A percentile compares a stretch with the other conserved stretches of the same genome.
phyloP scores from a whole-genome alignment of 108 stramenopile species.

The Nannochloropsis gaditana region DNA sequence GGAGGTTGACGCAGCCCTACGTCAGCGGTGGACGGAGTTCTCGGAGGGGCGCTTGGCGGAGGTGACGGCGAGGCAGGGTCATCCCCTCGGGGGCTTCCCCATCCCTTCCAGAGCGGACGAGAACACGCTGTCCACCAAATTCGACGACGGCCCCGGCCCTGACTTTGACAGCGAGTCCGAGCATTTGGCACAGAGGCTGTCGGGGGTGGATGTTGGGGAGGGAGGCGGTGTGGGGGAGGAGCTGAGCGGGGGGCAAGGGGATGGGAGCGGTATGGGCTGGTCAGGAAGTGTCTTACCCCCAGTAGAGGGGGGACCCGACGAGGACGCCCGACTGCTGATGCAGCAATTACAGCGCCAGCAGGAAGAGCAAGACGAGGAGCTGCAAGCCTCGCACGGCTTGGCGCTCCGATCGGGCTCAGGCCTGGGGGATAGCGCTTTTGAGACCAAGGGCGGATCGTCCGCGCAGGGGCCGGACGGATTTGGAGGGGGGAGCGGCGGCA shows the following conservation, averaged over 20 bases:
- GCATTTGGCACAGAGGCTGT: neutral
- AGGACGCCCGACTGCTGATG: neutral
- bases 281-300: too few species aligned
- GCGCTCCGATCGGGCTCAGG: neutral
- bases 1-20: neutral
- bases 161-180: neutral
- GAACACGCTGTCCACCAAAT: conserved; percentile 32
- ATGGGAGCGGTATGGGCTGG: neutral
- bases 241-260: neutral
- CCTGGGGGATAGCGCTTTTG: neutral
- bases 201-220: neutral
- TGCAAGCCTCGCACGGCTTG: neutral
- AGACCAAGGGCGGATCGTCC: neutral
- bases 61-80: conserved; percentile 22
- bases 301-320: neutral
- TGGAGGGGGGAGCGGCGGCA: neutral
- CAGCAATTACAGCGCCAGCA: neutral
- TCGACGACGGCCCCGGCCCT: conserved; percentile 23
- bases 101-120: conserved; percentile 35
- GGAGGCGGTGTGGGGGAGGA: neutral
- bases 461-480: neutral
- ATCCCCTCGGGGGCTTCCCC: conserved; percentile 37
- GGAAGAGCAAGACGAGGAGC: neutral
- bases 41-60: neutral
- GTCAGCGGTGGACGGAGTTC: neutral